Evolutionary conservation across 2,329 filamentous ascomycete genomes (phyloP), one percentile per base, ranked within the genome.

Genomic region (Mycosphaerelloides madeirae): DNA sequence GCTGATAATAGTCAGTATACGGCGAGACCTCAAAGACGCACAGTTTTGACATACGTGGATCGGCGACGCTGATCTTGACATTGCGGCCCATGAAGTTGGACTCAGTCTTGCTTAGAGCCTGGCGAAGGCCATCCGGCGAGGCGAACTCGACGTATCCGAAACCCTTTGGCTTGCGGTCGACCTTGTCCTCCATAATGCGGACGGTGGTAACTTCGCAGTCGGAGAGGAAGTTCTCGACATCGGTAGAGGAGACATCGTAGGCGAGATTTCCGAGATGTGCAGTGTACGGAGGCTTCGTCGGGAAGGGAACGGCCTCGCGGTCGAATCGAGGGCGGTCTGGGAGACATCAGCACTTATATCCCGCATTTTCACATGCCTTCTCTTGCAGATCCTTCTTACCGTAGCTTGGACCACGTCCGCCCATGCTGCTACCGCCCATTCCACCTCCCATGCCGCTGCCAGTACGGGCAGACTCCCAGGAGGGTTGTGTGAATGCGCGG

Each of bases 101-200:
- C 59, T 88, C 87, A 61, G 90, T 90, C 52, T 93, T 78, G 47
- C 82, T 80, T 53, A 98, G 78, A 44, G 93, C 93, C 70, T 89
- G 85, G 75, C 95, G 94, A 62, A 98, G 75, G 48, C 91, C 91
- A 38, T 97, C 91, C 34, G 93, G 73, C 40, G 81, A 84, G 55
- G 77, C 81, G 62, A 98, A 98, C 68, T 98, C 93, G 55, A 95
- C 91, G 67, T 98, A 98, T 50, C 91, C 93, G 62, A 98, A 98
- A 38, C 93, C 93, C 76, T 98, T 98, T 55, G 93, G 93, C 63
- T 90, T 89, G 68, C 85, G 82, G 65, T 93, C 85, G 67, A 95
- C 78, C 65, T 91, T 93, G 70, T 98, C 94, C 73, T 96, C 91
- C 53, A 98, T 95, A 60, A 98, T 89, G 61, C 93, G 87, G 55